Evolutionary conservation across 1,284 basidiomycete species (phyloP).

Genomic region (Austroboletus niveus): DNA sequence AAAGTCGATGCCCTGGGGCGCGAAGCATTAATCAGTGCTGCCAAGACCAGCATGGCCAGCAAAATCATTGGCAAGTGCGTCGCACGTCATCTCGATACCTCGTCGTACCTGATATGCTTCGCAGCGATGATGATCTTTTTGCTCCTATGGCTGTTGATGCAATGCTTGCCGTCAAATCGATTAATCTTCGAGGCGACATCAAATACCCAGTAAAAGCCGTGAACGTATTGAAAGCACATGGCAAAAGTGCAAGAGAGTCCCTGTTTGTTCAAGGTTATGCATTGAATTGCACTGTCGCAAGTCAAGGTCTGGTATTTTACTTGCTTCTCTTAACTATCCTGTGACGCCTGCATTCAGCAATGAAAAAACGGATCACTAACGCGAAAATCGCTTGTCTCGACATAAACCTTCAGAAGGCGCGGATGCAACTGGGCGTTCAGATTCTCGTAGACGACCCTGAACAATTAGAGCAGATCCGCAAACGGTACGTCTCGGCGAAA

Average conservation of each 20-base stretch:
- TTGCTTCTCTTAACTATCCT: neutral
- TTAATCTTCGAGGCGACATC: slow-evolving; percentile 92
- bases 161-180: slow-evolving; percentile 96
- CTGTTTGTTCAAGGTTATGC: slow-evolving; percentile 97
- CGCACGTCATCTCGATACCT: slow-evolving; percentile 1
- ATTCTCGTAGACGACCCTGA: slow-evolving; percentile 97
- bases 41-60: slow-evolving; percentile 99
- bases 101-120: slow-evolving; percentile 7
- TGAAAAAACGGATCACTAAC: slow-evolving; percentile 92
- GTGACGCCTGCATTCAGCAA: slow-evolving; percentile 55
- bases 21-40: slow-evolving; percentile 93
- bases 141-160: slow-evolving; percentile 99
- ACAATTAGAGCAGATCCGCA: slow-evolving; percentile 95
- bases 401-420: slow-evolving; percentile 95
- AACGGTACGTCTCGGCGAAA: slow-evolving; percentile 53
- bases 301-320: slow-evolving; percentile 68
- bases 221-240: slow-evolving; percentile 99
- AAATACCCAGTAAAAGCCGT: slow-evolving; percentile 99
- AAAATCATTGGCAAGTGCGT: slow-evolving; percentile 94
- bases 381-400: slow-evolving; percentile 99
- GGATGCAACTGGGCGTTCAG: slow-evolving; percentile 98
- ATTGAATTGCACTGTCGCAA: slow-evolving; percentile 97
- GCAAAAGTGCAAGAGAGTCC: slow-evolving; percentile 93
- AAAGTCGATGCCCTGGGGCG: slow-evolving; percentile 92
- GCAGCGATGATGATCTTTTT: slow-evolving; percentile 96